Base-by-base conservation (phyloP, 1,284 basidiomycete genomes). In the Trichosporon sp. region DNA sequence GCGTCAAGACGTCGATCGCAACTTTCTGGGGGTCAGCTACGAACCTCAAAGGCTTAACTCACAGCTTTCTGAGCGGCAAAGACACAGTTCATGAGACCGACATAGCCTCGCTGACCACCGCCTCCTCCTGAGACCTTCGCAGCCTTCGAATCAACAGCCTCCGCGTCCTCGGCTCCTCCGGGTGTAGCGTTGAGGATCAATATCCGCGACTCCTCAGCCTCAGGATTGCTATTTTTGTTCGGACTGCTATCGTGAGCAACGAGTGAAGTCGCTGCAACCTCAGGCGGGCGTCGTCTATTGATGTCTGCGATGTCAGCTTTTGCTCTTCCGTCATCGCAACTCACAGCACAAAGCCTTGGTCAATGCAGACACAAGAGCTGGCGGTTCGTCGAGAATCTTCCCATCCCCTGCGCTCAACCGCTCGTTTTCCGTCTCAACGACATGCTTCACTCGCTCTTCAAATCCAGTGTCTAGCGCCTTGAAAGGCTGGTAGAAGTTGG, bases 1-100 rank as follows among this genome's bases (percentile, higher is more conserved):
- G 82, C 74, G 98, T 95, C 80, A 94, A 90, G 4, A 97, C 92
- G 74, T 99, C 95, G 70, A 99, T 94, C 1, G 91, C 90, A 14
- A 97, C 89, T 86, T 91, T 94, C 91, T 96, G 74, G 31, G 27
- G 9, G 59, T 46, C 54, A 68, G 59, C 49, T 61, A n/a, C 13
- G 14, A 2, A 33, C 6, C 19, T 1, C 10, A 10, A 11, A 13
- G 1, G 2, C 6, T 4, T 9, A 61, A 81, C 86, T 71, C 68
- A 90, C 93, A 64, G 92, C 85, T 82, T 99, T 99, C 78, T 99
- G 96, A 1, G 96, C 96, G 3, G 94, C 95, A 81, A 99, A 99
- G 60, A 99, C 98, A 63, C 93, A 90, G 78, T 99, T 99, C 96
- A 99, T 99, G 78, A 99, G 88, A 11, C 95, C 91, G 60, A 99